These are phyloP conservation scores for Cucumis sativus DNA, from an alignment of 306 rosid species.

Conservation along the genomic window DNA sequence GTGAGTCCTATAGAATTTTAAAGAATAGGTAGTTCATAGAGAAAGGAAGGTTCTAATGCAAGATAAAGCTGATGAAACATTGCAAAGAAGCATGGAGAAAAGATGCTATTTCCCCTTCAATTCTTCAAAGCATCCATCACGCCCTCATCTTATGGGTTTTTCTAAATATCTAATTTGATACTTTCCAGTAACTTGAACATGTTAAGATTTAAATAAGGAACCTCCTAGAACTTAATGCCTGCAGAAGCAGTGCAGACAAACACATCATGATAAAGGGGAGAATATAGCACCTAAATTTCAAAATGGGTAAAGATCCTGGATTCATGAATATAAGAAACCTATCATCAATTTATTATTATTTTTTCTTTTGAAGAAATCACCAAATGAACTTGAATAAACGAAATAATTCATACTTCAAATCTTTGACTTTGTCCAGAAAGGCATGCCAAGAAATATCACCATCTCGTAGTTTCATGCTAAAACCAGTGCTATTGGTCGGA, in stretches of 20 bases:
- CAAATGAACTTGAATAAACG: background rate
- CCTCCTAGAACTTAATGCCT: background rate
- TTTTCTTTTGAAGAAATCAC: background rate
- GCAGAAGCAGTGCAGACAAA: background rate
- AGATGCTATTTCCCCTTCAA: background rate
- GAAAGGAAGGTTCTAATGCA: background rate
- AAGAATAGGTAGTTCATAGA: background rate
- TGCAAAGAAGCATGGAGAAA: background rate
- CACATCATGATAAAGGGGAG: background rate
- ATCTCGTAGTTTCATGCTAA: slow-evolving; percentile 52
- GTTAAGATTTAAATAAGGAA: background rate
- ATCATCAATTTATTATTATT: background rate
- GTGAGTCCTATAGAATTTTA: background rate
- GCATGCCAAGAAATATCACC: slow-evolving; percentile 74
- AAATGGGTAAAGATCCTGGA: background rate
- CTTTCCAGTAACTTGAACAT: background rate
- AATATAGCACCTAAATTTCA: background rate
- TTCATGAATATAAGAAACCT: background rate
- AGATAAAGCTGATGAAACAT: background rate
- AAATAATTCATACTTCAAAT: slow-evolving; percentile 41
- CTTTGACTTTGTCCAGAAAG: slow-evolving; percentile 49
- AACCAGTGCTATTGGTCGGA: slow-evolving; percentile 39
- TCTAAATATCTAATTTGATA: background rate
- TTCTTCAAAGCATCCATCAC: background rate
- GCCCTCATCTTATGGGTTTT: background rate